Evolutionary conservation across 2,329 filamentous ascomycete genomes (phyloP).

Genomic region (Colletotrichum salicis): DNA sequence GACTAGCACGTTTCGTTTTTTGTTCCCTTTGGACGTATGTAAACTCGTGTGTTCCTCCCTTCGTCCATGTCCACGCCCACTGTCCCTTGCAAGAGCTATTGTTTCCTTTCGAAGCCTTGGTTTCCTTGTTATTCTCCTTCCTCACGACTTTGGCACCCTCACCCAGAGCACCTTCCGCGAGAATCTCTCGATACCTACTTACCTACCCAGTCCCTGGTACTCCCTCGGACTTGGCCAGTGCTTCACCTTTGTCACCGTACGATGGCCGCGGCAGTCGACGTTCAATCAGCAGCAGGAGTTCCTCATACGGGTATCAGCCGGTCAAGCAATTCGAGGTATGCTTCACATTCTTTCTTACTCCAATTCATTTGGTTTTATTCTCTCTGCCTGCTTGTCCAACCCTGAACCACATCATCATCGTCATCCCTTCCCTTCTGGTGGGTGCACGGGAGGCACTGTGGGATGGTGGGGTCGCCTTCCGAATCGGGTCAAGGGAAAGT

Average conservation of each 20-base stretch:
- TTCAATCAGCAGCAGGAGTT: neutral
- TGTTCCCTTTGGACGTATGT: neutral
- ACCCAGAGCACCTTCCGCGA: neutral
- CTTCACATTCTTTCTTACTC: neutral
- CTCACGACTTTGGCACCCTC: neutral
- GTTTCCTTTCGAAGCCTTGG: neutral
- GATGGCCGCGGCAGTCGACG: constrained; percentile 28
- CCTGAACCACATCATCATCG: neutral
- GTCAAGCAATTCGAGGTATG: constrained; percentile 12
- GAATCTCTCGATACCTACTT: no score
- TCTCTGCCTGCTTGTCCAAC: neutral
- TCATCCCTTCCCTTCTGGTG: neutral
- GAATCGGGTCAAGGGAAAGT: neutral
- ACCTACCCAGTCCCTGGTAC: neutral
- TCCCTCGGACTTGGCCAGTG: neutral
- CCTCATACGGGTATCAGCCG: neutral
- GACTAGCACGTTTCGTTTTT: neutral
- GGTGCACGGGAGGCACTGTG: constrained; percentile 5
- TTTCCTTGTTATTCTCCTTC: neutral
- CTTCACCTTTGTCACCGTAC: neutral
- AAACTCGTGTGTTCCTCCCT: constrained; percentile 1
- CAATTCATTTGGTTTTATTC: neutral
- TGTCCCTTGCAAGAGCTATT: neutral
- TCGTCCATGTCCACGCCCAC: neutral
- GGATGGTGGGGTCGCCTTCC: neutral